Conservation (phyloP, 305 asterid genomes). For the Fraxinus platypoda region DNA sequence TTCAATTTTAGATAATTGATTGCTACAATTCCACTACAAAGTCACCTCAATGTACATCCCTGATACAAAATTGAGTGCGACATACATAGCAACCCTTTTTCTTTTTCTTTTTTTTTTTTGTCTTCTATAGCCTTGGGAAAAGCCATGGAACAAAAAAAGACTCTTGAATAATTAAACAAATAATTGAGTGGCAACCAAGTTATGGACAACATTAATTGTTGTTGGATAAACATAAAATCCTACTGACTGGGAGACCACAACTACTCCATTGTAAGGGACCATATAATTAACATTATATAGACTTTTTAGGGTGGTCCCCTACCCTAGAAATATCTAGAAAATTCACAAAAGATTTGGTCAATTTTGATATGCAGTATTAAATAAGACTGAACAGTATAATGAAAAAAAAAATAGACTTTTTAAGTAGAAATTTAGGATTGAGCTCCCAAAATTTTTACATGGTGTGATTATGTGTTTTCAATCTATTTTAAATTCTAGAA, state of each 20-base stretch:
- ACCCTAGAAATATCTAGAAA: neutral
- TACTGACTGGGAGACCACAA: neutral
- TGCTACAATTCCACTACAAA: neutral
- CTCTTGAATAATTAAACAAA: neutral
- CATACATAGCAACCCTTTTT: neutral
- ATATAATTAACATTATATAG: neutral
- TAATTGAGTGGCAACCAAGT: slow-evolving; percentile 1
- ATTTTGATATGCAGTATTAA: neutral
- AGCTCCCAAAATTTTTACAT: neutral
- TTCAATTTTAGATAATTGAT: neutral
- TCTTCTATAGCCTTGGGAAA: neutral
- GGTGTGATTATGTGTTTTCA: too few relatives aligned
- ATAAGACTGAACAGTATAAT: neutral
- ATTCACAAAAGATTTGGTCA: neutral
- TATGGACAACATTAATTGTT: neutral
- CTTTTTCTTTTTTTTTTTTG: too few relatives aligned
- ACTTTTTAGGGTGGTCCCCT: neutral
- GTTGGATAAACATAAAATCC: slow-evolving; percentile 1
- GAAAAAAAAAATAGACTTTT: neutral
- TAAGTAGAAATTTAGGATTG: neutral
- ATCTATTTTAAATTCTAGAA: neutral
- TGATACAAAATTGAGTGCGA: neutral
- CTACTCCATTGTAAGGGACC: neutral
- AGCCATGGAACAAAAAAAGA: neutral
- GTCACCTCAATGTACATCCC: neutral